Evolutionary conservation across 2,329 filamentous ascomycete genomes (phyloP), one percentile per base, ranked within the genome.

Genomic region (Cryphonectria parasitica): DNA sequence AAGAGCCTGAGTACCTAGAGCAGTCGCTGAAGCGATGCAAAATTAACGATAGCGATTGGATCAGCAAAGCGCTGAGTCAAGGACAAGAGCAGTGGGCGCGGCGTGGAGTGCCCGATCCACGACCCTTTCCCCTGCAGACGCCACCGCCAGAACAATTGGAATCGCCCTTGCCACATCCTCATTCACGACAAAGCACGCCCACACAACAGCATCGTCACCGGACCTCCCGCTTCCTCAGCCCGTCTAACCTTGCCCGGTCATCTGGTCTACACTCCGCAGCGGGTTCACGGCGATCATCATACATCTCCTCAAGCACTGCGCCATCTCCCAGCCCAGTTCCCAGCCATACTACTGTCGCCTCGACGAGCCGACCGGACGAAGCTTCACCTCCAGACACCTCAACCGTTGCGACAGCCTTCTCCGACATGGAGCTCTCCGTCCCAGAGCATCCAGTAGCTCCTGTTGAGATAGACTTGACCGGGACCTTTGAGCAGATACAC

Each of bases 401-500:
- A 13, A 34, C 69, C 2, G 39, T 66, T 17, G 41, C 54, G 0
- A 61, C 64, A 41, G 66, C 43, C 31, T 63, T 67, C 41, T 60
- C 62, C 34, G 68, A 63, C 8, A 36, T 69, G 28, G 56, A 43
- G 8, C 28, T 67, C 8, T 22, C 39, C 25, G 66, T 43, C 28
- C 62, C 61, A 25, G 36, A 66, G 31, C 31, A 43, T 13, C 68
- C 68, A 31, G 41, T 19, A 17, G 22, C 61, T 19, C 41, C 68
- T 15, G 56, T 25, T 17, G 71, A 66, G 1, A 2, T 2, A 1
- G 63, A 62, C 41, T 22, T 25, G 17, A 49, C 28, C 22, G 43
- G 62, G 10, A 72, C 68, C 6, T 72, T 72, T 58, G 61, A 64
- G 19, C n/a, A 68, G 1, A 68, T 72, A 25, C 63, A 72, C 36